Base-by-base conservation (phyloP, 164 flowering plant genomes). In the Sextonia rubra region DNA sequence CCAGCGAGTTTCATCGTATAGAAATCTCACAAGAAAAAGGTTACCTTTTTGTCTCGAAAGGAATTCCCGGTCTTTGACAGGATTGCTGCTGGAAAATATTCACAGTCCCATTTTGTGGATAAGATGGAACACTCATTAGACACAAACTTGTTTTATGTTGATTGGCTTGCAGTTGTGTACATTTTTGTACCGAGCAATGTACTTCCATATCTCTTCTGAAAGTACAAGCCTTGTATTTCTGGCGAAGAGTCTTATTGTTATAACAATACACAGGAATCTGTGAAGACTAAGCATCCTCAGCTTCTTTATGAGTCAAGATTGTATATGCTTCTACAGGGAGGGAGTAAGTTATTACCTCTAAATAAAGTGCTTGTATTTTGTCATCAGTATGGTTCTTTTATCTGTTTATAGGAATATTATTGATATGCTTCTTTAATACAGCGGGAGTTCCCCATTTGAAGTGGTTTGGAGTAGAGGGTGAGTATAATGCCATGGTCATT, bases 231-330 rank as follows among this genome's bases (percentile, higher is more conserved):
- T 29, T 64, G 44, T 32, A 26, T 27, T 32, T 56, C 30, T 27
- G 22, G 55, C 44, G 14, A n/a, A 32, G n/a, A 29, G 1, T 8
- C 49, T 73, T 15, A n/a, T 11, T 74, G 69, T n/a, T 17, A 11
- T 69, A 49, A 47, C 73, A 25, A 25, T 66, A 48, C 25, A 18
- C 79, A 89, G 93, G 93, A 89, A 76, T 75, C 83, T 69, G 81
- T 72, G 48, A 86, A 86, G 78, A 87, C 92, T 11, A 87, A 85
- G 78, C 92, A 89, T 70, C 92, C 92, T 56, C 92, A 89, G 71
- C 88, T 89, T 74, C 91, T 83, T 24, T 90, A 87, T 79, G 95
- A 90, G 70, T 82, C 95, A n/a, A 90, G 89, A 77, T 73, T 90
- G 74, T 90, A 90, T 77, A 83, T 81, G 82, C 83, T 87, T 69